A percentile compares a stretch with the other conserved stretches of the same genome.
phyloP scores from a whole-genome alignment of 2,329 filamentous ascomycete species.

The Cryphonectria radicalis region DNA sequence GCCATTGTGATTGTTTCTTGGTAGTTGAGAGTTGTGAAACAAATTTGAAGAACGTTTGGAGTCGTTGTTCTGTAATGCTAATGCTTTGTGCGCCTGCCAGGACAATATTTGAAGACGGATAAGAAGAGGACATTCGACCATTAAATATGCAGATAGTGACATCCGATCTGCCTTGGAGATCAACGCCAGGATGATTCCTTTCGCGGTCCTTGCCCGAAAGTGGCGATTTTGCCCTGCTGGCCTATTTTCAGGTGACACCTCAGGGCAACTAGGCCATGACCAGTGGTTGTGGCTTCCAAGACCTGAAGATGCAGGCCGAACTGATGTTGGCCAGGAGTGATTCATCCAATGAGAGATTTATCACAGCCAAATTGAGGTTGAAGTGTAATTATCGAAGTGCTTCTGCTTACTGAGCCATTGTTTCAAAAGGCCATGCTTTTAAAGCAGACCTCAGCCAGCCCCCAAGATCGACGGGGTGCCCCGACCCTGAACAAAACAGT shows the following conservation, averaged over 20 bases:
- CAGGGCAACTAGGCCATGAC: neutral
- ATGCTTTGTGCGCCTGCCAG: neutral
- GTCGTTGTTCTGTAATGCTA: neutral
- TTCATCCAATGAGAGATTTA: neutral
- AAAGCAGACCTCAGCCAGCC: neutral
- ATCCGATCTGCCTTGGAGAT: neutral
- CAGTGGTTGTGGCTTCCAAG: neutral
- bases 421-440: neutral
- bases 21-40: neutral
- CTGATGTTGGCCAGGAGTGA: neutral
- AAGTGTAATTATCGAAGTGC: neutral
- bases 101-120: neutral
- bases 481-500: neutral
- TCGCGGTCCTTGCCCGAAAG: neutral
- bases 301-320: neutral
- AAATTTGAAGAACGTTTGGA: neutral
- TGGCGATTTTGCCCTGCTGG: neutral
- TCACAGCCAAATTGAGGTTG: neutral
- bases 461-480: neutral
- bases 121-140: neutral
- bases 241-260: neutral
- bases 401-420: neutral
- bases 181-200: too few relatives aligned
- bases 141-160: neutral
- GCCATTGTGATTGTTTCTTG: neutral